phyloP scores from a whole-genome alignment of 139 green algal species.

The Zygnema circumcarinatum region DNA sequence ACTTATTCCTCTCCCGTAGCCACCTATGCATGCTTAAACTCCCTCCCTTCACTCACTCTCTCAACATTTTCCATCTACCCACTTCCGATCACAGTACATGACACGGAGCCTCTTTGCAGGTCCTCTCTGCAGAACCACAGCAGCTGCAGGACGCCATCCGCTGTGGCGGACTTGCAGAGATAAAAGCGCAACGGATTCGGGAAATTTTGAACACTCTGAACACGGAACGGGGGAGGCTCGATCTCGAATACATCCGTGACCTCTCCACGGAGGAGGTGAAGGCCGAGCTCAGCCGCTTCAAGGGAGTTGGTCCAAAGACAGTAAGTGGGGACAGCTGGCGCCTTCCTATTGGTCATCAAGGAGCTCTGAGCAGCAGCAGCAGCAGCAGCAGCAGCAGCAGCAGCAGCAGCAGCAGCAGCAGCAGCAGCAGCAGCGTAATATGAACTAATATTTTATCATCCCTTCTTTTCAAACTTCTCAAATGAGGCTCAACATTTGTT shows the following conservation, averaged over 20 bases:
- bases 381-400: slow-evolving; percentile 21
- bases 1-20: background rate
- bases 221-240: slow-evolving; percentile 63
- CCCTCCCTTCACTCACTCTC: background rate
- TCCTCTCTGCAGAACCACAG: background rate
- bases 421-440: slow-evolving; percentile 19
- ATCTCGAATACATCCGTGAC: slow-evolving; percentile 71
- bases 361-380: slow-evolving; percentile 20
- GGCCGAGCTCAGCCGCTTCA: slow-evolving; percentile 56
- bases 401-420: slow-evolving; percentile 21
- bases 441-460: too few relatives aligned
- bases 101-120: background rate
- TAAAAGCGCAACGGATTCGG: slow-evolving; percentile 75
- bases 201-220: slow-evolving; percentile 69
- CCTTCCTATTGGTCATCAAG: too few relatives aligned
- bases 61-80: background rate
- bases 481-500: background rate
- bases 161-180: slow-evolving; percentile 73
- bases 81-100: background rate
- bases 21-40: background rate
- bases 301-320: slow-evolving; percentile 78
- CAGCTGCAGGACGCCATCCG: slow-evolving; percentile 56
- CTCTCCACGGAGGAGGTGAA: slow-evolving; percentile 66
- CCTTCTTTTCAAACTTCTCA: background rate
- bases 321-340: too few relatives aligned